phyloP scores from a whole-genome alignment of 2,329 filamentous ascomycete species.

The Fonsecaea monophora region DNA sequence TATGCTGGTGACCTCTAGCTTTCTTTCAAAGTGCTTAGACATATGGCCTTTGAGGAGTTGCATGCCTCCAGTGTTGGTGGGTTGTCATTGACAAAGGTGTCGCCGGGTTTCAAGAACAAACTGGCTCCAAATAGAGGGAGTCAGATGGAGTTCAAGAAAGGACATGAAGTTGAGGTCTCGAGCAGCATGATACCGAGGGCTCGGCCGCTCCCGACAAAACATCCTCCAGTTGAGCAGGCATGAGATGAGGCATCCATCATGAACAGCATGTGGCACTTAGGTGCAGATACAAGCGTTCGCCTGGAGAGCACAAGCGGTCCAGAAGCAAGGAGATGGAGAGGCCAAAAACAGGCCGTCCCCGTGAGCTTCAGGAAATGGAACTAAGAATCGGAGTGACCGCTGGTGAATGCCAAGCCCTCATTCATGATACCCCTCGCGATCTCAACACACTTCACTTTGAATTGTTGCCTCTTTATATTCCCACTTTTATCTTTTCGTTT shows the following conservation, averaged over 20 bases:
- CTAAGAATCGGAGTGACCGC: slow-evolving; percentile 9
- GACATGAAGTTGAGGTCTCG: not conserved
- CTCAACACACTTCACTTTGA: slow-evolving; percentile 16
- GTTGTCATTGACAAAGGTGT: not conserved
- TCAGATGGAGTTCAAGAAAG: not conserved
- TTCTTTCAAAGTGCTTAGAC: no score
- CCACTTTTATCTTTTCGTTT: slow-evolving; percentile 13
- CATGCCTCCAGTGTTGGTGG: no score
- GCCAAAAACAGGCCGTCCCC: not conserved
- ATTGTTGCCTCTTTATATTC: slow-evolving; percentile 6
- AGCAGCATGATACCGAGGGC: not conserved
- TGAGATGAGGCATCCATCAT: not conserved
- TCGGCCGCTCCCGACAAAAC: not conserved
- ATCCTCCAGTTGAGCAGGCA: not conserved
- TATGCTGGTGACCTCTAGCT: no score
- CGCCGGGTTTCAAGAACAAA: not conserved
- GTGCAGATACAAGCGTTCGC: not conserved
- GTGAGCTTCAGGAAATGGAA: not conserved
- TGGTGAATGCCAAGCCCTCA: slow-evolving; percentile 16
- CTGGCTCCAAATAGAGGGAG: not conserved
- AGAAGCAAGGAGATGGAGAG: slow-evolving; percentile 5
- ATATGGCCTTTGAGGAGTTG: no score
- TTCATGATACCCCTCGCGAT: slow-evolving; percentile 12
- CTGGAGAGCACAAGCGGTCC: not conserved
- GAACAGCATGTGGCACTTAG: not conserved